Conservation (phyloP, 768 basidiomycete genomes). For the Zangia roseola region DNA sequence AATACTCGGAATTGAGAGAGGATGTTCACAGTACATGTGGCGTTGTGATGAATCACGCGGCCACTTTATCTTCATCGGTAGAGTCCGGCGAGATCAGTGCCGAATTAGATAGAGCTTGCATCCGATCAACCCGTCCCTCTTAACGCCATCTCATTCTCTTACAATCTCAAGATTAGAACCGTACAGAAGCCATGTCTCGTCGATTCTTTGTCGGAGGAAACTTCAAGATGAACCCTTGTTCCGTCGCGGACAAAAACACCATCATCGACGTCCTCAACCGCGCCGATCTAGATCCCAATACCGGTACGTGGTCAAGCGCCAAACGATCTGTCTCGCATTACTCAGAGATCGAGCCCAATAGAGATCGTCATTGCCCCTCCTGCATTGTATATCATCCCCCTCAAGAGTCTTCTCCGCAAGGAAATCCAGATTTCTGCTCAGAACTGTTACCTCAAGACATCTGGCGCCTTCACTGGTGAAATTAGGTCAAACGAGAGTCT, state of each 20-base stretch:
- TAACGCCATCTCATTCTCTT: neutral
- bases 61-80: too few species aligned
- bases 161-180: neutral
- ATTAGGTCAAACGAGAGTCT: conserved; percentile 60
- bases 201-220: conserved; percentile 96
- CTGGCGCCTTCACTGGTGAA: conserved; percentile 96
- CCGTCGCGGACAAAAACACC: conserved; percentile 57
- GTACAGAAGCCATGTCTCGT: conserved; percentile 60
- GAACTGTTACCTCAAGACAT: conserved; percentile 81
- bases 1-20: too few species aligned
- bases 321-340: neutral
- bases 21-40: too few species aligned
- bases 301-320: conserved; percentile 49
- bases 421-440: conserved; percentile 85
- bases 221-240: conserved; percentile 95
- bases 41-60: too few species aligned
- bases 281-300: conserved; percentile 71
- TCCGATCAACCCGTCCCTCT: neutral
- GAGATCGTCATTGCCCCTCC: conserved; percentile 96
- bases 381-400: conserved; percentile 77
- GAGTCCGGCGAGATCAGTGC: too few species aligned
- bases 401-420: conserved; percentile 59
- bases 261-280: conserved; percentile 74
- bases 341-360: conserved; percentile 31
- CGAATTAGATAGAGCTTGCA: too few species aligned